A percentile compares a stretch with the other conserved stretches of the same genome.
Evolutionary conservation across 257 asterid species (phyloP).

Genomic region (Penstemon barbatus): DNA sequence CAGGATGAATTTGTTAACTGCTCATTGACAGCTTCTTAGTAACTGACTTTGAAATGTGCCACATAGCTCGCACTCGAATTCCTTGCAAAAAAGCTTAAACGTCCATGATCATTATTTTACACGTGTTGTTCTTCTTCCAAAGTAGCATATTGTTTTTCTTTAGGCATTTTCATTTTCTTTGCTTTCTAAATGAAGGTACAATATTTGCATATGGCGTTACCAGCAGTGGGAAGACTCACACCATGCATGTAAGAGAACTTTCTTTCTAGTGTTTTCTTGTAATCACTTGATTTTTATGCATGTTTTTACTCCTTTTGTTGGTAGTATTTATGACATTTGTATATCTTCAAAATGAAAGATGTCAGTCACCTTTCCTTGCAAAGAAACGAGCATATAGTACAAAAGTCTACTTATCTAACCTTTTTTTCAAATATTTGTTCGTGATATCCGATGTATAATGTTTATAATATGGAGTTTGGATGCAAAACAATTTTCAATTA

Average conservation of each 20-base stretch:
- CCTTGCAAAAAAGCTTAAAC: no score
- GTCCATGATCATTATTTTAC: neutral
- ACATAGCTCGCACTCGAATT: neutral
- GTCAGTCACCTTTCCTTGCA: conserved; percentile 15
- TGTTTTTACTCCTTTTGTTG: conserved; percentile 25
- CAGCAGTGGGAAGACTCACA: conserved; percentile 99
- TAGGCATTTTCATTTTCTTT: conserved; percentile 23
- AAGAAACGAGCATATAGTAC: conserved; percentile 22
- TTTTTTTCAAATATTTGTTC: conserved; percentile 1
- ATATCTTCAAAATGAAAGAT: conserved; percentile 17
- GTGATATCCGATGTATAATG: conserved; percentile 19
- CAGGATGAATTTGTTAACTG: conserved; percentile 2
- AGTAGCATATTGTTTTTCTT: conserved; percentile 22
- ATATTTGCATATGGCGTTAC: conserved; percentile 98
- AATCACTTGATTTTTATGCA: neutral
- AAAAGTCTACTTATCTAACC: conserved; percentile 8
- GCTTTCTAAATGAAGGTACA: conserved; percentile 61
- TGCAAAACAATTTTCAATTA: no score
- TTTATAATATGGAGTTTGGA: neutral
- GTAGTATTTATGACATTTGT: conserved; percentile 15
- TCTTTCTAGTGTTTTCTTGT: conserved; percentile 20
- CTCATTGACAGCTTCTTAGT: conserved; percentile 4
- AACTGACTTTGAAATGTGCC: neutral
- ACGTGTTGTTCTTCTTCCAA: conserved; percentile 7
- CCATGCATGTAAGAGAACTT: conserved; percentile 88